Evolutionary conservation across 495 filamentous ascomycete genomes (phyloP).

Genomic region (Ramalina intermedia): DNA sequence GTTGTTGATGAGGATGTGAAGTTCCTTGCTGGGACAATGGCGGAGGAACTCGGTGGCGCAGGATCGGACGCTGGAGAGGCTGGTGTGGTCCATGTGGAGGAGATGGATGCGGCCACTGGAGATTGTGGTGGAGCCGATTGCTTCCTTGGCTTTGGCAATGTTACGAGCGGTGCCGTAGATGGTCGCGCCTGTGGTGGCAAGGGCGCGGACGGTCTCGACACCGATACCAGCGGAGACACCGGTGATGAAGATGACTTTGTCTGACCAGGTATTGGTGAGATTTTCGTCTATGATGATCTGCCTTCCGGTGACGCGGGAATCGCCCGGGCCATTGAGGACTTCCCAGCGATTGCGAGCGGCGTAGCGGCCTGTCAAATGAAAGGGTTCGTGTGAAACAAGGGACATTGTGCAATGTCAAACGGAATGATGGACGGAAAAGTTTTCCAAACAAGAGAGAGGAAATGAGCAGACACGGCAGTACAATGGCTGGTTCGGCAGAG

Average conservation of each 20-base stretch:
- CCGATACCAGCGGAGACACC: conserved; percentile 48
- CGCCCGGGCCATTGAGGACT: conserved; percentile 23
- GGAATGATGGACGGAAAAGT: neutral
- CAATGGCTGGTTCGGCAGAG: no score
- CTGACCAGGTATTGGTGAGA: conserved; percentile 20
- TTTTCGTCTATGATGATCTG: conserved; percentile 31
- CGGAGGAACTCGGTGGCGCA: conserved; percentile 25
- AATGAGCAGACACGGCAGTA: no score
- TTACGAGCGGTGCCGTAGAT: conserved; percentile 30
- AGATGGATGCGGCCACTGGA: neutral
- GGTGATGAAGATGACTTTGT: conserved; percentile 53
- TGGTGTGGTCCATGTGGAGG: conserved; percentile 30
- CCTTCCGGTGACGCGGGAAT: conserved; percentile 30
- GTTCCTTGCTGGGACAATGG: conserved; percentile 17
- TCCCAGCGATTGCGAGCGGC: no score
- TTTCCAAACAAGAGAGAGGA: no score
- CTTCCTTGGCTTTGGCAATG: conserved; percentile 22
- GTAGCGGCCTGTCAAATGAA: no score
- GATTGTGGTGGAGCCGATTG: neutral
- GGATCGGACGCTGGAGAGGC: conserved; percentile 26
- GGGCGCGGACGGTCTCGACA: conserved; percentile 32
- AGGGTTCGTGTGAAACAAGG: neutral
- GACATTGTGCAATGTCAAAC: neutral
- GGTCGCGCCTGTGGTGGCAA: conserved; percentile 33
- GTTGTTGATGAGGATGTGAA: conserved; percentile 35